A percentile compares a stretch with the other conserved stretches of the same genome.
phyloP scores from a whole-genome alignment of 1,284 basidiomycete genomes.

The Neonothopanus nambi region DNA sequence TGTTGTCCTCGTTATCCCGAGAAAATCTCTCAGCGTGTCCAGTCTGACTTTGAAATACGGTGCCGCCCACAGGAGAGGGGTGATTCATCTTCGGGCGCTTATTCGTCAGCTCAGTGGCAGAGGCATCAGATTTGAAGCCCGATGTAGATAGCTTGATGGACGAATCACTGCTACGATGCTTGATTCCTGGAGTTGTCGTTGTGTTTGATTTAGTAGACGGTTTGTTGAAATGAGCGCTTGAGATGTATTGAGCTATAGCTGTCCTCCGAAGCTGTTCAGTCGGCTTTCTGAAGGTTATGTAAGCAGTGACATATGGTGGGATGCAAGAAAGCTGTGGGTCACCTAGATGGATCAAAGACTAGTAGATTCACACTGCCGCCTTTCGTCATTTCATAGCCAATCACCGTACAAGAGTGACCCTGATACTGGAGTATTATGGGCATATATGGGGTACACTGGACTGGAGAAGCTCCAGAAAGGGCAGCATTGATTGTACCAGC shows the following conservation, averaged over 20 bases:
- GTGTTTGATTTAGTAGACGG: not conserved
- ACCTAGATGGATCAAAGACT: conserved; percentile 80
- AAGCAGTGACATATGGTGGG: conserved; percentile 11
- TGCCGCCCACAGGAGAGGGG: not conserved
- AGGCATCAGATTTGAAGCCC: not conserved
- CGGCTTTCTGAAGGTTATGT: conserved; percentile 20
- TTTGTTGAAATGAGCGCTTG: not conserved
- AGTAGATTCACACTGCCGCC: conserved; percentile 64
- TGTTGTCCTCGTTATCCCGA: conserved; percentile 27
- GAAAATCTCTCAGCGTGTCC: no score
- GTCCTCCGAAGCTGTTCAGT: conserved; percentile 30
- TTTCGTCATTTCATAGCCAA: conserved; percentile 74
- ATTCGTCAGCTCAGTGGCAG: not conserved
- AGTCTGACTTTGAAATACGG: no score
- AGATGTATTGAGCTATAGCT: conserved; percentile 26
- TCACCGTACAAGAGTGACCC: conserved; percentile 83
- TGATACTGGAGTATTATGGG: conserved; percentile 80
- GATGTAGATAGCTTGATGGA: not conserved
- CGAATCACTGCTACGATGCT: not conserved
- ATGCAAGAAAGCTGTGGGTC: conserved; percentile 21
- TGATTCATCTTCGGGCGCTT: conserved; percentile 9
- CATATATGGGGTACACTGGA: conserved; percentile 63
- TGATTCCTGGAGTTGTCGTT: not conserved
- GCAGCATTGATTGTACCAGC: conserved; percentile 45
- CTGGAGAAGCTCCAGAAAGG: conserved; percentile 45